These are phyloP conservation scores for Rachicladosporium sp. DNA, from an alignment of 2,329 filamentous ascomycete genomes.

Conservation along the genomic window DNA sequence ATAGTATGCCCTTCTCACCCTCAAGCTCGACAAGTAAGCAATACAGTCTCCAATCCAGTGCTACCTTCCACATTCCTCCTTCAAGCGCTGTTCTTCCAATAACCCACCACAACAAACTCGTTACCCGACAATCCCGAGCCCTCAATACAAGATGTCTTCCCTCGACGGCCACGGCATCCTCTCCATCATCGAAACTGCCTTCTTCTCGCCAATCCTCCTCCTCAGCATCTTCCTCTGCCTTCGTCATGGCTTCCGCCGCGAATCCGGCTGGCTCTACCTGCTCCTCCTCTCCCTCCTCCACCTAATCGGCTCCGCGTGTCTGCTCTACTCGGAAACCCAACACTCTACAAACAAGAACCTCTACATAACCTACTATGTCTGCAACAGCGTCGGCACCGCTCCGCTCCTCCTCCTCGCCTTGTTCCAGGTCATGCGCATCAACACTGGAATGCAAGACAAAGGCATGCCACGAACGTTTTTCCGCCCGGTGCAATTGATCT, in stretches of 20 bases:
- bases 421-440: background rate
- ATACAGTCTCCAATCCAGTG: too few relatives aligned
- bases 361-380: constrained; percentile 15
- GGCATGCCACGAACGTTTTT: constrained; percentile 9
- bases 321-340: constrained; percentile 15
- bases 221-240: constrained; percentile 2
- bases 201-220: too few relatives aligned
- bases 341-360: constrained; percentile 9
- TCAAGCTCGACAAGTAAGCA: too few relatives aligned
- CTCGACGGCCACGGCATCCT: too few relatives aligned
- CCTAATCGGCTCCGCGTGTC: constrained; percentile 15
- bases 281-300: constrained; percentile 15
- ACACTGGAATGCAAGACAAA: constrained; percentile 9
- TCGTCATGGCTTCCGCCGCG: constrained; percentile 14
- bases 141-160: too few relatives aligned
- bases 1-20: too few relatives aligned
- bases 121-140: too few relatives aligned
- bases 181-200: too few relatives aligned
- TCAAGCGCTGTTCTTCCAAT: too few relatives aligned
- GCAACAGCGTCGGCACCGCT: constrained; percentile 15
- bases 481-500: constrained; percentile 12
- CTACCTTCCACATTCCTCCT: too few relatives aligned
- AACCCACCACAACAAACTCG: too few relatives aligned
- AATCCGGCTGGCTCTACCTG: constrained; percentile 16
- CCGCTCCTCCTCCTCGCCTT: constrained; percentile 12